Conservation (phyloP, 2,329 filamentous ascomycete genomes). For the Fusarium compactum region DNA sequence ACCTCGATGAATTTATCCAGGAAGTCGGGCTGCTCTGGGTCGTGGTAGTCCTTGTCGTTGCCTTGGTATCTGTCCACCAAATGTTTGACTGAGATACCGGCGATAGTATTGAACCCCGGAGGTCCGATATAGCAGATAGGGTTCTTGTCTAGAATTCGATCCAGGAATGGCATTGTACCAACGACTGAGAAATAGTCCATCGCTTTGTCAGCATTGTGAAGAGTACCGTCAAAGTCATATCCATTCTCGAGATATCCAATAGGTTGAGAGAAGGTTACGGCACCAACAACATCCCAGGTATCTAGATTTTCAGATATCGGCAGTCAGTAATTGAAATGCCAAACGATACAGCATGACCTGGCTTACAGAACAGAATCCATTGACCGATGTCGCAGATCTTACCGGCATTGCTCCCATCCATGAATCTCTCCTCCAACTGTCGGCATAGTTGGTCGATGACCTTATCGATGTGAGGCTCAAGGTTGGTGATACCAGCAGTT, state of each 20-base stretch:
- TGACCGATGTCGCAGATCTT: not conserved
- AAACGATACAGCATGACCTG: no score
- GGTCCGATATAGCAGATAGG: constrained; percentile 52
- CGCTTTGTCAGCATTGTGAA: not conserved
- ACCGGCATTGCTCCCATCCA: not conserved
- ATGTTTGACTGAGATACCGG: constrained; percentile 47
- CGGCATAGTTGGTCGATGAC: constrained; percentile 40
- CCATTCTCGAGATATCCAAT: not conserved
- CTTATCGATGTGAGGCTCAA: constrained; percentile 49
- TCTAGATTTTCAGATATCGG: not conserved
- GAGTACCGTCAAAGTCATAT: not conserved
- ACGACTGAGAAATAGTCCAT: not conserved
- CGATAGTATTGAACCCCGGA: constrained; percentile 48
- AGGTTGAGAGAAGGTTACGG: not conserved
- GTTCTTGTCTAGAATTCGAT: not conserved
- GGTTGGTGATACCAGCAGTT: constrained; percentile 14
- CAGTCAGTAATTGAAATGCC: not conserved
- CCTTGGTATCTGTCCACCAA: constrained; percentile 48
- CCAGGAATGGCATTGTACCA: not conserved
- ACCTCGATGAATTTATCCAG: constrained; percentile 58
- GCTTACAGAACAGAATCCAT: not conserved
- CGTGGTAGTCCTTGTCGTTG: constrained; percentile 45
- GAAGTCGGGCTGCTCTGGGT: constrained; percentile 50
- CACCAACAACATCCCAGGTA: not conserved
- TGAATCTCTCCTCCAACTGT: not conserved